A percentile compares a stretch with the other conserved stretches of the same genome.
Conservation (phyloP, 1,139 yeast genomes). For the Yamadazyma atlantica region DNA sequence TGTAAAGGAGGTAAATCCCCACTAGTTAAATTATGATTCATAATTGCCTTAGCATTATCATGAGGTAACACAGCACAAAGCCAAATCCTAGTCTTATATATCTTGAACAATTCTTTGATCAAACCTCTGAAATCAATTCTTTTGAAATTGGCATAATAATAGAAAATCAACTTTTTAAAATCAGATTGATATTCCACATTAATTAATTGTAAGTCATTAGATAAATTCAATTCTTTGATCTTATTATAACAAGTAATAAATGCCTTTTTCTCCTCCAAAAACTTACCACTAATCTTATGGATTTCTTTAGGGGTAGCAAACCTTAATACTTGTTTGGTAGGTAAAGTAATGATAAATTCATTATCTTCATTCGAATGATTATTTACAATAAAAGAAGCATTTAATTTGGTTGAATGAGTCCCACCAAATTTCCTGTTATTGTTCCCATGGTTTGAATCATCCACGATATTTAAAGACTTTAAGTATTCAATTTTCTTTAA, state of each 20-base stretch:
- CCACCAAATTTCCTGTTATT: constrained; percentile 29
- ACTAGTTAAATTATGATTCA: constrained; percentile 3
- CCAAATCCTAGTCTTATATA: constrained; percentile 97
- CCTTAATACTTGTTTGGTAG: constrained; percentile 49
- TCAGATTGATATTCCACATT: constrained; percentile 96
- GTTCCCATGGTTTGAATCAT: constrained; percentile 14
- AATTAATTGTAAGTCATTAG: constrained; percentile 45
- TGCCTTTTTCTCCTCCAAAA: constrained; percentile 48
- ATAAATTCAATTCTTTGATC: constrained; percentile 43
- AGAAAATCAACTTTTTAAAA: constrained; percentile 87
- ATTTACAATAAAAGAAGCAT: constrained; percentile 41
- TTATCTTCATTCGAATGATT: constrained; percentile 44
- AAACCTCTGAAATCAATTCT: constrained; percentile 91
- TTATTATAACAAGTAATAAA: constrained; percentile 46
- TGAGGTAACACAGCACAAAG: constrained; percentile 74
- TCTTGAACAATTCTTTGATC: constrained; percentile 87
- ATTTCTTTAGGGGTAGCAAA: constrained; percentile 51
- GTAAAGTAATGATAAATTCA: constrained; percentile 47
- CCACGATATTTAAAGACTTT: constrained; percentile 61
- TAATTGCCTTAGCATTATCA: constrained; percentile 33
- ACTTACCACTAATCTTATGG: constrained; percentile 43
- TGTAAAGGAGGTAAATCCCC: constrained; percentile 12
- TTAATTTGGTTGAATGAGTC: constrained; percentile 36
- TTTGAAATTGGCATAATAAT: constrained; percentile 72
- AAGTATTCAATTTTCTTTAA: constrained; percentile 75